phyloP scores from a whole-genome alignment of 2,329 filamentous ascomycete species.

The Claviceps sp. region DNA sequence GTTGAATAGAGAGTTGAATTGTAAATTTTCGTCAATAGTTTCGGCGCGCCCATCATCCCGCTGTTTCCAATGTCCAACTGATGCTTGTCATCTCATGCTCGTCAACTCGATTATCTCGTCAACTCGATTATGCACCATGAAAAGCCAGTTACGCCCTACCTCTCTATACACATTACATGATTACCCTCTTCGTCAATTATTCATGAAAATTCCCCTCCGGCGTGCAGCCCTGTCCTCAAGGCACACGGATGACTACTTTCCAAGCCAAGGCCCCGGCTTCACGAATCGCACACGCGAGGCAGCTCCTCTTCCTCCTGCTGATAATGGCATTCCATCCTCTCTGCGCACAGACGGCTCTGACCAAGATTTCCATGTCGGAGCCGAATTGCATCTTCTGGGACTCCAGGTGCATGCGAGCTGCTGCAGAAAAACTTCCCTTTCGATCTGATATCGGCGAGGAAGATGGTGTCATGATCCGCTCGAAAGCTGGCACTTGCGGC shows the following conservation, averaged over 20 bases:
- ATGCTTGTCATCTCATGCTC: background rate
- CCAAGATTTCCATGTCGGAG: constrained; percentile 56
- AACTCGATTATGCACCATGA: background rate
- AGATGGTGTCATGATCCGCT: constrained; percentile 19
- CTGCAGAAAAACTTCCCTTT: constrained; percentile 27
- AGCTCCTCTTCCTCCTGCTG: constrained; percentile 52
- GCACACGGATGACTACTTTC: constrained; percentile 50
- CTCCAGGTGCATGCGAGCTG: constrained; percentile 41
- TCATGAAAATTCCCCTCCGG: background rate
- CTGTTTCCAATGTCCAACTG: background rate
- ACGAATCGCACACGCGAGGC: constrained; percentile 59
- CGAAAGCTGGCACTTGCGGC: constrained; percentile 34
- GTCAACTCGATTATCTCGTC: background rate
- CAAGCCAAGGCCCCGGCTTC: constrained; percentile 61
- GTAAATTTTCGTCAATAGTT: no score
- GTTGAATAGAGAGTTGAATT: no score
- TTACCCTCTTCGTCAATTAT: background rate
- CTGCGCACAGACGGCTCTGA: constrained; percentile 59
- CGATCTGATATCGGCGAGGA: constrained; percentile 18
- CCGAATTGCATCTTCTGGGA: constrained; percentile 44
- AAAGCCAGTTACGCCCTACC: background rate
- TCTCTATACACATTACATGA: background rate
- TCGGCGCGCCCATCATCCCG: background rate
- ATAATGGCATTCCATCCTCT: constrained; percentile 62
- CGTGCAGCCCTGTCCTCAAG: constrained; percentile 11